Conservation (phyloP, 257 asterid genomes). For the Forsythia viridissima region DNA sequence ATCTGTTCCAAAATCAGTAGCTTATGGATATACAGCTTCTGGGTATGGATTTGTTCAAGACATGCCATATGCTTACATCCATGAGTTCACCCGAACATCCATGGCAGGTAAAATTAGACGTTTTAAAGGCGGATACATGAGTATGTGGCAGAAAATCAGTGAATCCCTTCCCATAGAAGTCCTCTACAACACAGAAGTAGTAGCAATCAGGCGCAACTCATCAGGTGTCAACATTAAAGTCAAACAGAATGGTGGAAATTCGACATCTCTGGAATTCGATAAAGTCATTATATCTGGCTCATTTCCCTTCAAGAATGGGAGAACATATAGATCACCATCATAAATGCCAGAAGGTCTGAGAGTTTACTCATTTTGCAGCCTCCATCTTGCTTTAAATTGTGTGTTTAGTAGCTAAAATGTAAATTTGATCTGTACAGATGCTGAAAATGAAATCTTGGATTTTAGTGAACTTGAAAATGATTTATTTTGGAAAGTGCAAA, state of each 20-base stretch:
- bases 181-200: slow-evolving; percentile 66
- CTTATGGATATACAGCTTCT: slow-evolving; percentile 82
- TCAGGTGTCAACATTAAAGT: slow-evolving; percentile 35
- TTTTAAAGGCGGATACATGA: slow-evolving; percentile 74
- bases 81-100: slow-evolving; percentile 78
- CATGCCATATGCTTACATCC: slow-evolving; percentile 78
- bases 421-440: slow-evolving; percentile 33
- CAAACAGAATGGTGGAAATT: slow-evolving; percentile 33
- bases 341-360: slow-evolving; percentile 35
- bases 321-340: slow-evolving; percentile 55
- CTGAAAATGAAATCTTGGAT: slow-evolving; percentile 44
- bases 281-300: slow-evolving; percentile 72
- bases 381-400: neutral
- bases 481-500: slow-evolving; percentile 62
- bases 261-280: slow-evolving; percentile 48
- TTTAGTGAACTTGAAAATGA: slow-evolving; percentile 65
- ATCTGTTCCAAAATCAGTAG: slow-evolving; percentile 73
- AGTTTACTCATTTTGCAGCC: neutral
- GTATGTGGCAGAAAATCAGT: slow-evolving; percentile 65
- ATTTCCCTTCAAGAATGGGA: slow-evolving; percentile 62
- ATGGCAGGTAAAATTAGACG: slow-evolving; percentile 90
- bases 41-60: slow-evolving; percentile 86
- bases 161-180: slow-evolving; percentile 52
- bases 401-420: slow-evolving; percentile 10
- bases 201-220: slow-evolving; percentile 47